phyloP scores from a whole-genome alignment of 306 rosid genomes.

The Trifolium repens region DNA sequence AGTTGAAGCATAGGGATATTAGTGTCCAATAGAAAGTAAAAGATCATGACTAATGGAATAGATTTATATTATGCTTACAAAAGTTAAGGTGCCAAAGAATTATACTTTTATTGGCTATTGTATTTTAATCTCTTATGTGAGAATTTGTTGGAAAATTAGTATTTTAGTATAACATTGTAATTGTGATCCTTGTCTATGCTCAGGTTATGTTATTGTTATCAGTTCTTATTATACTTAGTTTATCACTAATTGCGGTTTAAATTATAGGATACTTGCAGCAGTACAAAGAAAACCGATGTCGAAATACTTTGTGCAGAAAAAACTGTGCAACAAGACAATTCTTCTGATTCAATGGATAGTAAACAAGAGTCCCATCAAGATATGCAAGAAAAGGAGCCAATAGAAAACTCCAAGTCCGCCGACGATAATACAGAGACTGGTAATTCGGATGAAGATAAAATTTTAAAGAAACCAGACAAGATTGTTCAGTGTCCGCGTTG shows the following conservation, averaged over 20 bases:
- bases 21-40: too few species aligned
- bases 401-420: constrained; percentile 12
- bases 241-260: constrained; percentile 24
- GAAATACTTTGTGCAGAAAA: constrained; percentile 41
- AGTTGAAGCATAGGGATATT: too few species aligned
- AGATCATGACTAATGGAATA: too few species aligned
- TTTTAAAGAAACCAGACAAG: constrained; percentile 74
- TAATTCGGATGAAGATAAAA: constrained; percentile 52
- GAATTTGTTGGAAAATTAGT: constrained; percentile 12
- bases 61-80: background rate
- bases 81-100: background rate
- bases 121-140: background rate
- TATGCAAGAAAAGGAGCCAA: constrained; percentile 37
- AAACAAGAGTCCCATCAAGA: constrained; percentile 38
- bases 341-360: constrained; percentile 37
- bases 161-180: background rate
- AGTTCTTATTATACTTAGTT: constrained; percentile 10
- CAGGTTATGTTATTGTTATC: background rate
- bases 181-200: constrained; percentile 2
- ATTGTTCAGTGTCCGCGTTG: constrained; percentile 79
- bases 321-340: constrained; percentile 41
- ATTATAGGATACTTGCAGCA: constrained; percentile 55
- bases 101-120: background rate
- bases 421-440: constrained; percentile 42
- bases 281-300: constrained; percentile 42